Conservation (phyloP, 139 green algal species). For the Chlamydomonas applanata region DNA sequence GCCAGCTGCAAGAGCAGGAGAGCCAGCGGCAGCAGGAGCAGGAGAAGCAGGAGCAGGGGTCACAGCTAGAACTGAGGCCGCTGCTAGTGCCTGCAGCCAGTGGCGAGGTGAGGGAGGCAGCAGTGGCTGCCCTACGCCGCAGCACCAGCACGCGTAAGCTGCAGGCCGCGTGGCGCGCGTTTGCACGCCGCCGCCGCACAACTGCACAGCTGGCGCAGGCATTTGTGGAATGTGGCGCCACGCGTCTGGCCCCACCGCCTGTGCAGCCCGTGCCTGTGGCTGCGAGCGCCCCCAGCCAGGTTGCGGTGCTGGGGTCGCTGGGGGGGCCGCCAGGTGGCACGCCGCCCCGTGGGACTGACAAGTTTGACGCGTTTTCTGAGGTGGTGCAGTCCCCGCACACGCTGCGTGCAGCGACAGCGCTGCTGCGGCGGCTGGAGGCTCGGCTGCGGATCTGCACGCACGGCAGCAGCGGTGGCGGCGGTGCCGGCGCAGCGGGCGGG, state of each 20-base stretch:
- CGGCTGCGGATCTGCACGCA: slow-evolving; percentile 11
- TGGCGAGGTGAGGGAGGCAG: neutral
- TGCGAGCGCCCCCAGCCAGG: slow-evolving; percentile 11
- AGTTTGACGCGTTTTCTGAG: neutral
- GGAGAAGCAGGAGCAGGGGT: neutral
- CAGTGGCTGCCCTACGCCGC: slow-evolving; percentile 36
- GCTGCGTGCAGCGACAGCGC: slow-evolving; percentile 32
- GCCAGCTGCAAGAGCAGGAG: too few species aligned
- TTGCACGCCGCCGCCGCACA: slow-evolving; percentile 31
- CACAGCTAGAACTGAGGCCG: neutral
- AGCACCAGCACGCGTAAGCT: slow-evolving; percentile 36
- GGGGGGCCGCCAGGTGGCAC: neutral
- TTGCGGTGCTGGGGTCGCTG: slow-evolving; percentile 44
- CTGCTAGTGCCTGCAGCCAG: neutral
- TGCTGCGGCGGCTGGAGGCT: slow-evolving; percentile 66
- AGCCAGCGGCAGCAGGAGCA: too few species aligned
- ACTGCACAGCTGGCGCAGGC: slow-evolving; percentile 41
- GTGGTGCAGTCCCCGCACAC: slow-evolving; percentile 27
- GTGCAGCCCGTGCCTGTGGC: neutral
- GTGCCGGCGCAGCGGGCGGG: neutral
- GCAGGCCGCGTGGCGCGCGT: slow-evolving; percentile 52
- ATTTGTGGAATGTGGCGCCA: slow-evolving; percentile 39
- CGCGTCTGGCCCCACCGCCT: neutral
- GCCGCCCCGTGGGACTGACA: neutral
- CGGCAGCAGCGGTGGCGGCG: neutral